Conservation (phyloP, 2,329 filamentous ascomycete species). For the Leptographium procerum region DNA sequence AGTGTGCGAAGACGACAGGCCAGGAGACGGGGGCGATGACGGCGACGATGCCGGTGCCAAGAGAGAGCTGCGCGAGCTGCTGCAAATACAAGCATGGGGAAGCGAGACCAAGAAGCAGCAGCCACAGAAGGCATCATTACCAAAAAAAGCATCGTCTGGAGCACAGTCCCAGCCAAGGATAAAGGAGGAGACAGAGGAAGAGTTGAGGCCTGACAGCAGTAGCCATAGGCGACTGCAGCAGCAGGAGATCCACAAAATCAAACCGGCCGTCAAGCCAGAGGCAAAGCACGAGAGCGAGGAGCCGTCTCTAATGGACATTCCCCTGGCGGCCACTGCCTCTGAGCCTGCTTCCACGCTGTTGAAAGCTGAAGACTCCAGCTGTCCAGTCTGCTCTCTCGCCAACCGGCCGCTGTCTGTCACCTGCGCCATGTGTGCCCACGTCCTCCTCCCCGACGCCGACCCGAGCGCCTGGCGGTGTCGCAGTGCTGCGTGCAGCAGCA, state of each 20-base stretch:
- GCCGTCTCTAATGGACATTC: not conserved
- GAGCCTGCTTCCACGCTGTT: not conserved
- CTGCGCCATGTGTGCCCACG: slow-evolving; percentile 60
- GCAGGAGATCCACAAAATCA: not conserved
- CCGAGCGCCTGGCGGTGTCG: slow-evolving; percentile 53
- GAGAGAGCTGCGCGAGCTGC: slow-evolving; percentile 57
- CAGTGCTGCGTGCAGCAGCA: slow-evolving; percentile 41
- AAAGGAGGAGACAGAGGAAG: not conserved
- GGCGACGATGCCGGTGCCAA: slow-evolving; percentile 44
- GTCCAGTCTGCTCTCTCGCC: slow-evolving; percentile 56
- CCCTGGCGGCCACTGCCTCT: not conserved
- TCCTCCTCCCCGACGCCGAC: slow-evolving; percentile 44
- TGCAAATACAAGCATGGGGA: slow-evolving; percentile 23
- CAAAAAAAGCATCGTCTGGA: too few species aligned
- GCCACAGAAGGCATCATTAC: not conserved
- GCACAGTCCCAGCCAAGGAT: too few species aligned
- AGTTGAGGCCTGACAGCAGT: not conserved
- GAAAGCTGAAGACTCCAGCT: slow-evolving; percentile 24
- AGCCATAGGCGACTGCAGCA: not conserved
- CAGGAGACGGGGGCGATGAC: slow-evolving; percentile 48
- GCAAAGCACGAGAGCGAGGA: not conserved
- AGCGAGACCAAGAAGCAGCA: not conserved
- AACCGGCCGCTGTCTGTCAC: slow-evolving; percentile 45
- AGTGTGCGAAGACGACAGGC: slow-evolving; percentile 60
- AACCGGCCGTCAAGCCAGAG: not conserved